phyloP scores from a whole-genome alignment of 1,284 basidiomycete genomes.

The Papiliotrema laurentii region DNA sequence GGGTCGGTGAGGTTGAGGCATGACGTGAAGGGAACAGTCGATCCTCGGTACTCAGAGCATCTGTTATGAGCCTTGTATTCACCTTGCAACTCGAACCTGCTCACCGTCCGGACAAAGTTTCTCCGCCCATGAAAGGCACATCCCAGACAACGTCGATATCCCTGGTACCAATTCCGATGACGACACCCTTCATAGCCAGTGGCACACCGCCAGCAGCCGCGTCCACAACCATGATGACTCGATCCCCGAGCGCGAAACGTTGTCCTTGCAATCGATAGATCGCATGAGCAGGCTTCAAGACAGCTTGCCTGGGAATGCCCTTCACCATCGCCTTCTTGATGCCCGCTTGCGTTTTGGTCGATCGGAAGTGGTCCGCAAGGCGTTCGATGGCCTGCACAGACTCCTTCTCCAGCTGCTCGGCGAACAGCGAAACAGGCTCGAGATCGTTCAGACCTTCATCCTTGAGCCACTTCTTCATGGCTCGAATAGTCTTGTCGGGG shows the following conservation, averaged over 20 bases:
- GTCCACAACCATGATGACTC: conserved; percentile 93
- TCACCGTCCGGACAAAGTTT: conserved; percentile 77
- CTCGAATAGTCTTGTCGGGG: conserved; percentile 67
- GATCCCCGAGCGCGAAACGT: conserved; percentile 85
- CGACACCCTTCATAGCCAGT: conserved; percentile 85
- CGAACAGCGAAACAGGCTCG: neutral
- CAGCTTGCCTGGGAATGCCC: conserved; percentile 86
- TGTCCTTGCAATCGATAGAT: conserved; percentile 87
- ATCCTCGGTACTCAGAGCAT: conserved; percentile 85
- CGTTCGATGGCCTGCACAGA: conserved; percentile 73
- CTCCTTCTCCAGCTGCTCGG: conserved; percentile 51
- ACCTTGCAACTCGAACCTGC: conserved; percentile 15
- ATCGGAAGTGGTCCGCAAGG: conserved; percentile 64
- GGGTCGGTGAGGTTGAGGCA: conserved; percentile 79
- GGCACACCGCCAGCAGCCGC: conserved; percentile 78
- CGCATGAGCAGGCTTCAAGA: conserved; percentile 89
- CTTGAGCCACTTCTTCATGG: conserved; percentile 82
- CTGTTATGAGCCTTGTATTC: conserved; percentile 46
- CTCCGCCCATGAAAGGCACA: conserved; percentile 87
- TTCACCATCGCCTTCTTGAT: conserved; percentile 89
- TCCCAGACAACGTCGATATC: conserved; percentile 98
- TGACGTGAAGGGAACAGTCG: conserved; percentile 73
- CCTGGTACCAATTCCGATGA: conserved; percentile 79
- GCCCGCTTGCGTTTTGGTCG: conserved; percentile 56
- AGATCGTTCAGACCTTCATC: conserved; percentile 61